These are phyloP conservation scores for Camellia lanceoleosa DNA, from an alignment of 148 eudicot species.

Conservation along the genomic window DNA sequence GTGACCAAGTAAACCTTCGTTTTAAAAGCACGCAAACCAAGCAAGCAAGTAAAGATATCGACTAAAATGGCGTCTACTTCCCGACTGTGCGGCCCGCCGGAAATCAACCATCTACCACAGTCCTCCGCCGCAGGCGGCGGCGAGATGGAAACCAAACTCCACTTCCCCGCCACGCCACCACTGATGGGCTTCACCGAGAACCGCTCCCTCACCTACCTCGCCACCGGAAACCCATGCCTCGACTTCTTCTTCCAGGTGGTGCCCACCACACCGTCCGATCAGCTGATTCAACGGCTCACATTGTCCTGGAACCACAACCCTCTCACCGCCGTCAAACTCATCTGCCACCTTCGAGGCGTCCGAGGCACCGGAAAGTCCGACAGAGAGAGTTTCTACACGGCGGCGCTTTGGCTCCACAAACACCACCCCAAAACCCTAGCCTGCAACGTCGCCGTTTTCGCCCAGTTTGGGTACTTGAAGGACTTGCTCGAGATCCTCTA, in stretches of 20 bases:
- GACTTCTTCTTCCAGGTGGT: constrained; percentile 21
- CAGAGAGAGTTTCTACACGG: constrained; percentile 16
- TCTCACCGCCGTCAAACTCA: constrained; percentile 12
- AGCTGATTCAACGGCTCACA: neutral
- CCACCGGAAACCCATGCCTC: constrained; percentile 19
- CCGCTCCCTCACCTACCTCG: constrained; percentile 2
- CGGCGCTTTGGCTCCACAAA: constrained; percentile 23
- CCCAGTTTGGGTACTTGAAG: constrained; percentile 22
- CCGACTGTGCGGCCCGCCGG: too few relatives aligned
- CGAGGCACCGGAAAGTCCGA: constrained; percentile 25
- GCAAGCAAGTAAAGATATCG: too few relatives aligned
- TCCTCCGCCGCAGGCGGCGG: too few relatives aligned
- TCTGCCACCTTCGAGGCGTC: constrained; percentile 21
- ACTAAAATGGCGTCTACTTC: too few relatives aligned
- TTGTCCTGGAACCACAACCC: constrained; percentile 13
- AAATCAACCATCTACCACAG: too few relatives aligned
- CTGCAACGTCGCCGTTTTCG: neutral
- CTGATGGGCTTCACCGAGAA: too few relatives aligned
- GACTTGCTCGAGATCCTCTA: constrained; percentile 20
- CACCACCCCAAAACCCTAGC: constrained; percentile 28
- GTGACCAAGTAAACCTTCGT: too few relatives aligned
- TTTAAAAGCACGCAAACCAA: too few relatives aligned
- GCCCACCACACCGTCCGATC: constrained; percentile 5
- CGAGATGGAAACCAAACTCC: too few relatives aligned
- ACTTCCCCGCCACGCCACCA: too few relatives aligned